These are phyloP conservation scores for Wickerhamomyces mucosus DNA, from an alignment of 805 yeast genomes.

Conservation along the genomic window DNA sequence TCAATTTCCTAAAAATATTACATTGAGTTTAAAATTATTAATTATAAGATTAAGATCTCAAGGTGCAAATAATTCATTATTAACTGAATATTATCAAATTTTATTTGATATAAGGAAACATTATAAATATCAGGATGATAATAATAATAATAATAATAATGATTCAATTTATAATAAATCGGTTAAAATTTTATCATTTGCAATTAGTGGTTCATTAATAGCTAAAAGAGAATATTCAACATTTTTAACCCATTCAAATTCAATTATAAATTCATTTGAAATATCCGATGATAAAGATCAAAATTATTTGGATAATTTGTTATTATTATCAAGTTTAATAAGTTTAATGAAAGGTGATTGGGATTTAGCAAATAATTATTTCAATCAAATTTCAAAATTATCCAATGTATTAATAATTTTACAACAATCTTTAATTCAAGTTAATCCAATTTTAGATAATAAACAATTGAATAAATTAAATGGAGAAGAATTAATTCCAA, in stretches of 20 bases:
- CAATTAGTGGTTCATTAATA: constrained; percentile 17
- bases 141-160: too few relatives aligned
- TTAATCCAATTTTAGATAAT: constrained; percentile 18
- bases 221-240: constrained; percentile 21
- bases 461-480: constrained; percentile 6
- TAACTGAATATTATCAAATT: constrained; percentile 9
- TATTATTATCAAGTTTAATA: constrained; percentile 12
- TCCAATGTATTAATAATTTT: neutral
- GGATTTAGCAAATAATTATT: constrained; percentile 5
- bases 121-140: constrained; percentile 2
- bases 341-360: constrained; percentile 19
- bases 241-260: constrained; percentile 16
- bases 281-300: constrained; percentile 1
- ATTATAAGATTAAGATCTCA: constrained; percentile 15
- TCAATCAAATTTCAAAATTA: constrained; percentile 5
- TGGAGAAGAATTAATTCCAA: constrained; percentile 1
- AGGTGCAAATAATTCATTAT: constrained; percentile 12
- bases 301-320: constrained; percentile 1
- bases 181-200: constrained; percentile 11
- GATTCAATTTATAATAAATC: too few relatives aligned
- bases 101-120: constrained; percentile 10
- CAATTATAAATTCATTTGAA: too few relatives aligned
- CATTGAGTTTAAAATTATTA: constrained; percentile 14
- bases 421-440: too few relatives aligned
- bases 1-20: constrained; percentile 11